These are phyloP conservation scores for Suillus weaverae DNA, from an alignment of 768 basidiomycete genomes.

Conservation along the genomic window DNA sequence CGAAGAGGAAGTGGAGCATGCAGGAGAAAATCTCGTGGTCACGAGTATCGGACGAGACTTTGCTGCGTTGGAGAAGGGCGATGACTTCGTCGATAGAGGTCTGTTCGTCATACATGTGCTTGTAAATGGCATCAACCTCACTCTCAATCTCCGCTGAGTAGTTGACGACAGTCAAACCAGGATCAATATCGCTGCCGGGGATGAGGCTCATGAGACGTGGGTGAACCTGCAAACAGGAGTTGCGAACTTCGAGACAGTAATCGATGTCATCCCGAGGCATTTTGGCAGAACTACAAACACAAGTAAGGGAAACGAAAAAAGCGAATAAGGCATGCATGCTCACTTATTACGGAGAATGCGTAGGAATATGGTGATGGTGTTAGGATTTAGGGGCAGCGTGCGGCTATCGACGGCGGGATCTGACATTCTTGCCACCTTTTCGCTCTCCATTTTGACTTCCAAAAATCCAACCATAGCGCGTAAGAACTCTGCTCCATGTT, in stretches of 20 bases:
- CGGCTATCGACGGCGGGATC: constrained; percentile 76
- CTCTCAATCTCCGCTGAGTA: constrained; percentile 88
- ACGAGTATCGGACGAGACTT: constrained; percentile 75
- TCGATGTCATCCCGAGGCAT: constrained; percentile 80
- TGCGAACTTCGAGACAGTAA: constrained; percentile 88
- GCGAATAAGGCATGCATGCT: constrained; percentile 26
- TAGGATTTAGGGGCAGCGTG: constrained; percentile 85
- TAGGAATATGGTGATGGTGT: constrained; percentile 89
- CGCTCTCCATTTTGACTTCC: constrained; percentile 90
- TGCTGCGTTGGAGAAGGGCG: constrained; percentile 79
- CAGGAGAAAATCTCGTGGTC: constrained; percentile 99
- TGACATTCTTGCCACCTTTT: constrained; percentile 72
- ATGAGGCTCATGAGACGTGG: constrained; percentile 94
- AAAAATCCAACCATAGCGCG: constrained; percentile 86
- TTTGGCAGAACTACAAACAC: constrained; percentile 56
- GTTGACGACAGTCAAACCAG: constrained; percentile 85
- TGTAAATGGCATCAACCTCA: constrained; percentile 95
- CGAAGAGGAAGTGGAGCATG: constrained; percentile 99
- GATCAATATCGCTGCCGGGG: constrained; percentile 84
- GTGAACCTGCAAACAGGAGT: constrained; percentile 90
- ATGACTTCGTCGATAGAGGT: constrained; percentile 95
- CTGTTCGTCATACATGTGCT: constrained; percentile 96
- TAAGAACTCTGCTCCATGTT: constrained; percentile 84
- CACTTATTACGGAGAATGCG: constrained; percentile 84
- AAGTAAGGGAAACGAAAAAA: background rate